These are phyloP conservation scores for Cystobasidium sp. DNA, from an alignment of 1,284 basidiomycete species.

Conservation along the genomic window DNA sequence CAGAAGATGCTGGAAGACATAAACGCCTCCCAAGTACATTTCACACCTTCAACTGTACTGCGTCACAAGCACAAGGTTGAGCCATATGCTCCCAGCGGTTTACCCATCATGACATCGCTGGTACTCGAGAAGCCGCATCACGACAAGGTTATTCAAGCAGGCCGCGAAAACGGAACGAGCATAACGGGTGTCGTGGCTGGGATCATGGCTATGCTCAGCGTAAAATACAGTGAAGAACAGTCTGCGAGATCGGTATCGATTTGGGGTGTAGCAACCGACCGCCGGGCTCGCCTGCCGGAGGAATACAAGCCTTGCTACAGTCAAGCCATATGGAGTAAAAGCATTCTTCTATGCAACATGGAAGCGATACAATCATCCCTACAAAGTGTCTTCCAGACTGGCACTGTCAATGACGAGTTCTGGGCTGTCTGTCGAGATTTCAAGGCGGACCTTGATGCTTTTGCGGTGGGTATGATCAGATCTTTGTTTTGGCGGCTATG, in stretches of 20 bases:
- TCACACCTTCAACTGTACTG: no score
- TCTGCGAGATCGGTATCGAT: constrained; percentile 1
- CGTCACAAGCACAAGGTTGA: no score
- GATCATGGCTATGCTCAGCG: background rate
- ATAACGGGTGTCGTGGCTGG: background rate
- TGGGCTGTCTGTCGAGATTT: background rate
- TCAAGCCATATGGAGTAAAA: constrained; percentile 10
- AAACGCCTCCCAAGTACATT: no score
- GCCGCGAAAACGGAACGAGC: background rate
- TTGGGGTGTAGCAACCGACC: constrained; percentile 6
- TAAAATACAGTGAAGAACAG: background rate
- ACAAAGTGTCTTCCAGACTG: background rate
- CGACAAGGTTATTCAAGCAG: background rate
- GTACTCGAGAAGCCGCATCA: no score
- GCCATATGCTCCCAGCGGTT: no score
- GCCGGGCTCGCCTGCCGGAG: constrained; percentile 3
- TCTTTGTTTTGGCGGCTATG: background rate
- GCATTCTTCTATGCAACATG: background rate
- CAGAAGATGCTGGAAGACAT: no score
- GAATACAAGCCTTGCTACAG: constrained; percentile 1
- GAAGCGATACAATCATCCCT: background rate
- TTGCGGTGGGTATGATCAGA: background rate
- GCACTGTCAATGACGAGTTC: background rate
- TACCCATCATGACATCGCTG: no score
- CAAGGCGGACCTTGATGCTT: background rate